phyloP scores from a whole-genome alignment of 257 asterid species.

The Solanum rostratum region DNA sequence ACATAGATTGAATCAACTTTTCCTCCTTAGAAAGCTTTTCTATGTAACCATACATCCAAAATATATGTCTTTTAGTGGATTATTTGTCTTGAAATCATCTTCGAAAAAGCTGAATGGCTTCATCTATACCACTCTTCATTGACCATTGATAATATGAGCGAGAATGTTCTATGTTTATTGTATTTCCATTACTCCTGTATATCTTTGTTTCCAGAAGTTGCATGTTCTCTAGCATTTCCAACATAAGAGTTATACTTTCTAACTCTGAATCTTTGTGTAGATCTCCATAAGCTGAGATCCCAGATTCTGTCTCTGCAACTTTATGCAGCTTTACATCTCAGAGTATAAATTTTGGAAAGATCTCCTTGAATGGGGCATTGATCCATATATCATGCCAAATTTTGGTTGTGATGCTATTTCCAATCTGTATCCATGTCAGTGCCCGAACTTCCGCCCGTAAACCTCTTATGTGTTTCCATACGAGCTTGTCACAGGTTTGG shows the following conservation, averaged over 20 bases:
- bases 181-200: neutral
- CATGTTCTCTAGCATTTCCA: neutral
- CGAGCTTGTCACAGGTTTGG: neutral
- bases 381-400: neutral
- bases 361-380: neutral
- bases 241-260: neutral
- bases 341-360: neutral
- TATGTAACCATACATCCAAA: neutral
- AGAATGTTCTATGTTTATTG: neutral
- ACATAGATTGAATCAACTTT: neutral
- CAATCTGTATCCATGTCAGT: neutral
- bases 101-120: neutral
- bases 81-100: neutral
- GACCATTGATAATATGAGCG: neutral
- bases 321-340: neutral
- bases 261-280: neutral
- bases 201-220: neutral
- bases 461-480: neutral
- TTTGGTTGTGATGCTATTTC: neutral
- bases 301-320: neutral
- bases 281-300: neutral
- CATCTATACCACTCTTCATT: neutral
- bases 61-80: neutral
- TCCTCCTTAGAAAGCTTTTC: neutral
- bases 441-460: neutral